Conservation (phyloP, 768 basidiomycete species). For the Mycena crocata region DNA sequence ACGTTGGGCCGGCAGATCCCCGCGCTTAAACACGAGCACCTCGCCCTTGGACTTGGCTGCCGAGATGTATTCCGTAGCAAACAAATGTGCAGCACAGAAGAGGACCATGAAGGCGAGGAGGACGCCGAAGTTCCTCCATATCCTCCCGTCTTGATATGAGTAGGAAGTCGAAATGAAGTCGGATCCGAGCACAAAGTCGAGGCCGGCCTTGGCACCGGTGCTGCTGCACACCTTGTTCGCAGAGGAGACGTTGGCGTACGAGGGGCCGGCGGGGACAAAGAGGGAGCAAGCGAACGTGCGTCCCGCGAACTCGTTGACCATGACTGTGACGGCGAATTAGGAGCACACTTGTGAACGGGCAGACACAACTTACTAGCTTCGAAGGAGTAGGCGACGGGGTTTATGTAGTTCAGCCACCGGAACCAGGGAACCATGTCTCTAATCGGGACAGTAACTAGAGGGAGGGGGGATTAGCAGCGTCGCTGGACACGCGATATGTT, state of each 20-base stretch:
- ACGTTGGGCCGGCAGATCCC: conserved; percentile 35
- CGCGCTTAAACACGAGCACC: conserved; percentile 41
- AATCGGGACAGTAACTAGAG: conserved; percentile 48
- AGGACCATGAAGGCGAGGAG: conserved; percentile 53
- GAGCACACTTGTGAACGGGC: not conserved
- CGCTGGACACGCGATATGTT: too few relatives aligned
- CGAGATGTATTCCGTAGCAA: conserved; percentile 48
- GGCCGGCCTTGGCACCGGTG: conserved; percentile 54
- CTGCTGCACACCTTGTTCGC: conserved; percentile 57
- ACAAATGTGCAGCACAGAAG: conserved; percentile 50
- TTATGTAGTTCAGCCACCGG: conserved; percentile 52
- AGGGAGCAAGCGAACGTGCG: conserved; percentile 49
- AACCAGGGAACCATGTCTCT: conserved; percentile 42
- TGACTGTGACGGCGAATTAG: conserved; percentile 14
- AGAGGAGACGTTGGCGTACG: conserved; percentile 46
- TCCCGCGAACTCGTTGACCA: conserved; percentile 64
- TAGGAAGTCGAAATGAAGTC: conserved; percentile 50
- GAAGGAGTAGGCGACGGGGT: conserved; percentile 59
- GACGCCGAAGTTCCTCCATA: conserved; percentile 59
- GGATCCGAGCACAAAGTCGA: conserved; percentile 53
- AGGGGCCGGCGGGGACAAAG: conserved; percentile 46
- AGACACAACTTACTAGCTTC: conserved; percentile 40
- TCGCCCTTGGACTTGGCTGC: conserved; percentile 44
- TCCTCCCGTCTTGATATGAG: conserved; percentile 39
- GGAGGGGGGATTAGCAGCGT: too few relatives aligned